Base-by-base conservation (phyloP, 371 early-diverging fungal genomes). In the Actinomortierella ambigua region DNA sequence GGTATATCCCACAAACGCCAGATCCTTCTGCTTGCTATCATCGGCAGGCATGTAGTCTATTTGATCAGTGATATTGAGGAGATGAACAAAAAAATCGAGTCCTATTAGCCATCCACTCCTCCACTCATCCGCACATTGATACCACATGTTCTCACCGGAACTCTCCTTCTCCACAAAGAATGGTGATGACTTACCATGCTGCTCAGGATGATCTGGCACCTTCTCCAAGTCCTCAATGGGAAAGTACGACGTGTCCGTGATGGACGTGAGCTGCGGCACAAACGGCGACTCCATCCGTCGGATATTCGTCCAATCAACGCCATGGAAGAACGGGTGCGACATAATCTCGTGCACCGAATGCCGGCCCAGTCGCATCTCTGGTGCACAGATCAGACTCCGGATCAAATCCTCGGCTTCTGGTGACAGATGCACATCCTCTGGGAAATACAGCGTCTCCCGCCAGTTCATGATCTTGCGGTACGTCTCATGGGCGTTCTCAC, bases 171-270 rank as follows among this genome's bases (percentile, higher is more conserved):
- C 9, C 44, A n/a, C 17, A 14, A 54, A 47, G 22, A 11, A 2
- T 18, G n/a, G n/a, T n/a, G 15, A 15, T n/a, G 22, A 61, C 47
- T 11, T 46, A 63, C 62, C 64, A 55, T 67, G 69, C 23, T 65
- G 67, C 50, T 66, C 70, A 7, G 79, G 78, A 14, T 77, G 71
- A 27, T 86, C 86, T 11, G 88, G 87, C 34, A 88, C 87, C 69
- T 88, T 81, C 61, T 89, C 93, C 55, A 96, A 78, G 68, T 98
- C 97, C 61, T 98, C 97, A 3, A 89, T 94, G 3, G 97, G 96
- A 83, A 98, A 98, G 80, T 98, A 94, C 26, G 93, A 91, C 9
- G 98, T 98, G 76, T 98, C 99, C 13, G 99, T 98, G 58, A 98
- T 98, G 52, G 93, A 92, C 42, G 83, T 90, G 39, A 98, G 82